Evolutionary conservation across 495 filamentous ascomycete species (phyloP), one percentile per base, ranked within the genome.

Genomic region (Jackrogersella minutella): DNA sequence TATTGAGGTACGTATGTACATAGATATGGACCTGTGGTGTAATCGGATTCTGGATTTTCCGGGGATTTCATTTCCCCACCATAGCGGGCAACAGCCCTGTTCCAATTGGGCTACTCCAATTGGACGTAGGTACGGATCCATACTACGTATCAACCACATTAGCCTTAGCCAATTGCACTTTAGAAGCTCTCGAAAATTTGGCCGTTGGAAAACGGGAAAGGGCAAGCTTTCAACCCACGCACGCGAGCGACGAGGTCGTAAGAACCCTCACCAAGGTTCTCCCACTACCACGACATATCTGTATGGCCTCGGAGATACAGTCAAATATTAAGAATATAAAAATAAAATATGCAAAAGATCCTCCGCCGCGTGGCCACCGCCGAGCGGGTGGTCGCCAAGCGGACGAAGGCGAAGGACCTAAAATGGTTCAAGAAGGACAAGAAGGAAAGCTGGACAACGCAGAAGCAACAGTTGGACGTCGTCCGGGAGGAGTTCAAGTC

Each of bases 301-400:
- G 11, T 21, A 22, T 22, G 24, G 13, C 22, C 14, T 10, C 34
- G 34, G 28, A 21, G 40, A 21, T n/a, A n/a, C n/a, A n/a, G n/a
- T n/a, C n/a, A n/a, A n/a, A n/a, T n/a, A n/a, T n/a, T n/a, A 11
- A 46, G 11, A 26, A 26, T 26, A 46, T 1, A 34, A 34, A 7
- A 34, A 34, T 26, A 41, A 16, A 70, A 52, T 37, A 93, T 93
- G 90, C 88, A 93, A 77, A 91, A 89, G 77, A 81, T 93, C 68
- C 82, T 92, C 66, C 84, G 85, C 71, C 85, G 89, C 66, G 87
- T 88, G 61, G 79, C 83, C 44, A 80, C 88, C 66, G 90, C 90
- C 64, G 81, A 89, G 73, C 86, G 85, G 70, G 86, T 88, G 76
- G 84, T 80, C 39, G 80, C 81, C 52, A 79, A 84, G 73, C 76